These are phyloP conservation scores for Alternaria sp. DNA, from an alignment of 2,329 filamentous ascomycete species.

Conservation along the genomic window DNA sequence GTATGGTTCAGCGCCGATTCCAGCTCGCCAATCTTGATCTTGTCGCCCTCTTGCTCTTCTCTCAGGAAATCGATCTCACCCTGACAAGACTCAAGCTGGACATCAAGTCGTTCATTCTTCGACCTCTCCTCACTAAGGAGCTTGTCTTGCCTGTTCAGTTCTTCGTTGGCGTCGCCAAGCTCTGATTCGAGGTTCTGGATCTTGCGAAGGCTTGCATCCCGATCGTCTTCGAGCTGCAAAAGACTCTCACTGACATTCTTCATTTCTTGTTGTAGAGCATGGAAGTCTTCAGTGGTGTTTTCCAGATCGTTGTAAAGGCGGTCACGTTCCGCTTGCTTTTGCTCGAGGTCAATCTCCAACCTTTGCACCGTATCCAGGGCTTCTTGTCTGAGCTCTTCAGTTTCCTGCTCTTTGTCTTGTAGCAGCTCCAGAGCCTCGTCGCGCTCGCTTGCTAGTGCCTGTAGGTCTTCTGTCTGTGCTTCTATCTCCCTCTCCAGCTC, in stretches of 20 bases:
- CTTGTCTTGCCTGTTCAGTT: conserved; percentile 84
- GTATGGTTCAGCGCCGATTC: conserved; percentile 80
- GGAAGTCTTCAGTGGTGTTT: conserved; percentile 83
- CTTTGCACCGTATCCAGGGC: conserved; percentile 65
- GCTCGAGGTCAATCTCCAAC: conserved; percentile 70
- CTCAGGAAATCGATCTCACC: conserved; percentile 93
- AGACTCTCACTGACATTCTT: conserved; percentile 87
- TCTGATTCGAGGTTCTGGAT: conserved; percentile 86
- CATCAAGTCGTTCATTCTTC: conserved; percentile 84
- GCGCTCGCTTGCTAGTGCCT: conserved; percentile 79
- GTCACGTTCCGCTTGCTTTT: conserved; percentile 73
- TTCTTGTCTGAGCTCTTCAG: conserved; percentile 61
- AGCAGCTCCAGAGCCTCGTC: conserved; percentile 83
- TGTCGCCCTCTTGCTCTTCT: conserved; percentile 96
- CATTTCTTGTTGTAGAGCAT: conserved; percentile 92
- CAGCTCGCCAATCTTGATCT: conserved; percentile 95
- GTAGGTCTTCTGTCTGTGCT: conserved; percentile 77
- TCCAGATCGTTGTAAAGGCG: conserved; percentile 74
- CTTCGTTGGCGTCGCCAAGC: conserved; percentile 80
- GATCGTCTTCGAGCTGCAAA: conserved; percentile 86
- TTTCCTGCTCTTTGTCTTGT: conserved; percentile 64
- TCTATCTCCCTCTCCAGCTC: conserved; percentile 83
- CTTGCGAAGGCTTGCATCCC: conserved; percentile 75
- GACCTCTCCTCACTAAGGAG: conserved; percentile 83
- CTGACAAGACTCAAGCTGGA: conserved; percentile 91